Evolutionary conservation across 495 filamentous ascomycete species (phyloP).

Genomic region (Venustampulla echinocandica): DNA sequence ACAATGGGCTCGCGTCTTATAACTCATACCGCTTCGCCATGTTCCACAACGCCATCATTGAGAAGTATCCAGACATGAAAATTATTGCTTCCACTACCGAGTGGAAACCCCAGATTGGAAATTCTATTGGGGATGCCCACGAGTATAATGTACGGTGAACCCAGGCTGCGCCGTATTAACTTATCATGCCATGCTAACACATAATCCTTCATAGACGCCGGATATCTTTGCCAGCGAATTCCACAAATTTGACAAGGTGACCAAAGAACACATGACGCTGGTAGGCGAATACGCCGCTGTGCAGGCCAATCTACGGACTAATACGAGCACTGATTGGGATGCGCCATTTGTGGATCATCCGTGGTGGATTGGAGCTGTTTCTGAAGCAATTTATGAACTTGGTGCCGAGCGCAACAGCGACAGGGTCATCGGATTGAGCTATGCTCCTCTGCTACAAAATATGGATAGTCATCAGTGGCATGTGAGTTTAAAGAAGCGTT

Average conservation of each 20-base stretch:
- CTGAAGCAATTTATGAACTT: slow-evolving; percentile 48
- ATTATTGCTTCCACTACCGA: slow-evolving; percentile 36
- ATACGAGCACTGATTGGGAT: slow-evolving; percentile 22
- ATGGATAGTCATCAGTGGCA: slow-evolving; percentile 35
- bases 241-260: slow-evolving; percentile 39
- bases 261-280: slow-evolving; percentile 27
- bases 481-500: slow-evolving; percentile 10
- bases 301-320: slow-evolving; percentile 31
- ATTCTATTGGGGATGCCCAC: too few species aligned
- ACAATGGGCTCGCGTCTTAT: slow-evolving; percentile 29
- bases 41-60: slow-evolving; percentile 43
- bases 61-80: slow-evolving; percentile 23
- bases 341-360: slow-evolving; percentile 14
- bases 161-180: too few species aligned
- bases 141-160: too few species aligned
- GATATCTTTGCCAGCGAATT: slow-evolving; percentile 41
- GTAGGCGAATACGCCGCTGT: slow-evolving; percentile 43
- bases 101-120: too few species aligned
- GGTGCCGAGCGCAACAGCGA: slow-evolving; percentile 51
- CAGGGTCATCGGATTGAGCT: slow-evolving; percentile 35
- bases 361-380: slow-evolving; percentile 33
- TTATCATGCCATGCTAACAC: too few species aligned
- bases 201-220: too few species aligned
- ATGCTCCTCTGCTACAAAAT: slow-evolving; percentile 40
- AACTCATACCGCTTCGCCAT: slow-evolving; percentile 34